Evolutionary conservation across 2,329 filamentous ascomycete species (phyloP), one percentile per base, ranked within the genome.

Genomic region (Beauveria sp.): DNA sequence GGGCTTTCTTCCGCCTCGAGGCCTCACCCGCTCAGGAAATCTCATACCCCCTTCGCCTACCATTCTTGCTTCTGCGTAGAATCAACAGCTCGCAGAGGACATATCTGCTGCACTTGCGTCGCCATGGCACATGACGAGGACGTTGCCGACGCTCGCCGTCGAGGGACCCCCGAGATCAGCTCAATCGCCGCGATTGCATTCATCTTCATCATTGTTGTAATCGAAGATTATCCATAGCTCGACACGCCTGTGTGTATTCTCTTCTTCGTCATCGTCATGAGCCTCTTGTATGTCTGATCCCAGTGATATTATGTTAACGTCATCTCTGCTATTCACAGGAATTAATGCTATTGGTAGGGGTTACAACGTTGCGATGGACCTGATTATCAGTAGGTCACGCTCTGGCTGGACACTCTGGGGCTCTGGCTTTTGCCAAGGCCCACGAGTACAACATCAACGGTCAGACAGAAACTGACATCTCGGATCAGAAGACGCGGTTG

Each of bases 341-440:
- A 24, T 1, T 24, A 24, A 76, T 0, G 76, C 75, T 34, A 77
- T 75, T 5, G 77, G 75, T 20, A 67, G 76, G 9, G 73, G 74
- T 0, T 66, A 83, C 10, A 82, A 83, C 62, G 79, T 83, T 42
- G 73, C 82, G 55, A 80, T 78, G 3, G 79, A 81, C 65, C 59
- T 71, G 9, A 68, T 71, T 45, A 65, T 24, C 22, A 24, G 3
- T 69, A 9, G 68, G 69, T 9, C 67, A 67, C 31, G 66, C 66
- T 22, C 69, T 74, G 34, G 69, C 71, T 12, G 71, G 72, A 26
- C 74, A 74, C 60, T 71, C 71, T 8, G 70, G 68, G 31, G 67
- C 68, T 7, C 66, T 73, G 26, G 67, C 72, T 62, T 93, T 92
- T 69, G 88, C 91, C 38, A 93, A 78, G 69, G 71, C 71, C 2